Evolutionary conservation across 2,329 filamentous ascomycete genomes (phyloP).

Genomic region (Aspergillus pseudotamarii): DNA sequence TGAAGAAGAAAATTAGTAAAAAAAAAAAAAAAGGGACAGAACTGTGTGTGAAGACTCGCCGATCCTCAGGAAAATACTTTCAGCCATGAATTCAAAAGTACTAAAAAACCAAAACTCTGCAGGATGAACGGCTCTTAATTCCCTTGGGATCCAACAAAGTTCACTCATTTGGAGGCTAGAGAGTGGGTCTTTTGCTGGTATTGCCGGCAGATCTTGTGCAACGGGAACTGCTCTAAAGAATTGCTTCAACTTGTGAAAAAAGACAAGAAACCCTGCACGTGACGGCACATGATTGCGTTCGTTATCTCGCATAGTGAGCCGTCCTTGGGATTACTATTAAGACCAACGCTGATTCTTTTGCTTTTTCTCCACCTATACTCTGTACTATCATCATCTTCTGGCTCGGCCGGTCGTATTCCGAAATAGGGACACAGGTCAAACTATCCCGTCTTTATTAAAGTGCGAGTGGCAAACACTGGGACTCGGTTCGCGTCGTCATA

Average conservation of each 20-base stretch:
- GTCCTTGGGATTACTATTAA: background rate
- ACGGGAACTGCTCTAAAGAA: background rate
- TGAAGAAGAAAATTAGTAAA: background rate
- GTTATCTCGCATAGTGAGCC: background rate
- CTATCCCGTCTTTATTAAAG: no score
- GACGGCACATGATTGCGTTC: background rate
- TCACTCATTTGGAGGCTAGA: background rate
- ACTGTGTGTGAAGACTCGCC: background rate
- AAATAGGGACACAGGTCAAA: background rate
- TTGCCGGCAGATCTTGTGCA: constrained; percentile 4
- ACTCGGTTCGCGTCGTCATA: constrained; percentile 1
- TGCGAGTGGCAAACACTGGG: background rate
- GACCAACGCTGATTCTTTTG: background rate
- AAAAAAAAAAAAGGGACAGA: no score
- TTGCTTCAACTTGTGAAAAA: background rate
- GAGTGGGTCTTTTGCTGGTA: background rate
- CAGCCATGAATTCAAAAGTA: background rate
- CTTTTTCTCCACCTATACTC: background rate
- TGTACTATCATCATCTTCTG: background rate
- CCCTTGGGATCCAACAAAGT: background rate
- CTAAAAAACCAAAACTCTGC: background rate
- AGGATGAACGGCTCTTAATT: background rate
- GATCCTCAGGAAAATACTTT: background rate
- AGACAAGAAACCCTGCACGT: background rate
- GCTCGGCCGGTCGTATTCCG: background rate